Conservation (phyloP, 2,329 filamentous ascomycete genomes). For the Aspergillus unguis region DNA sequence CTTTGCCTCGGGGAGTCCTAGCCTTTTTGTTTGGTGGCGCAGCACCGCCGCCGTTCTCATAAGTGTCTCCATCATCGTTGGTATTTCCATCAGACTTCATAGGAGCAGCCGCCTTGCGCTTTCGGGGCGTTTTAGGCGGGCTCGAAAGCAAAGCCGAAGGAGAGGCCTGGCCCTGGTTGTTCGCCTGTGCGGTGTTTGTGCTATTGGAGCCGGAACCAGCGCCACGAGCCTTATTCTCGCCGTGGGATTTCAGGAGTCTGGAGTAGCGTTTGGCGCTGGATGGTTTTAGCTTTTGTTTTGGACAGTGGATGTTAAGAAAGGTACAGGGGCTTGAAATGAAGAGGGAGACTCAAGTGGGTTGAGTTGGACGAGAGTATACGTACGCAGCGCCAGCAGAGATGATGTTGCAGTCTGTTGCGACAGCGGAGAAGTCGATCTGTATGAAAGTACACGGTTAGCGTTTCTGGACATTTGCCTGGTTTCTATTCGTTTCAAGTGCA, state of each 20-base stretch:
- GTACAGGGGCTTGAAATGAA: background rate
- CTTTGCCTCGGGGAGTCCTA: background rate
- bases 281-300: background rate
- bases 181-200: background rate
- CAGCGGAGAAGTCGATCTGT: conserved; percentile 63
- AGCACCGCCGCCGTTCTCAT: background rate
- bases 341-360: background rate
- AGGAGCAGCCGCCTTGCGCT: background rate
- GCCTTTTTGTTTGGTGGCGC: background rate
- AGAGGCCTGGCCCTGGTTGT: background rate
- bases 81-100: background rate
- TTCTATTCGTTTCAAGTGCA: too few species aligned
- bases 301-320: background rate
- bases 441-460: background rate
- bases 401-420: conserved; percentile 63
- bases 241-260: conserved; percentile 54
- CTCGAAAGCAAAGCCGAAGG: too few species aligned
- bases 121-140: background rate
- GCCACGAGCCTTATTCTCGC: background rate
- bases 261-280: conserved; percentile 65
- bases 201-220: background rate
- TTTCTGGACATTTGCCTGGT: too few species aligned
- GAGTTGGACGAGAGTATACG: conserved; percentile 34
- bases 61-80: too few species aligned
- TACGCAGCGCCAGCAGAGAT: conserved; percentile 67